phyloP scores from a whole-genome alignment of 495 filamentous ascomycete species.

The Aspergillus incahuasiensis region DNA sequence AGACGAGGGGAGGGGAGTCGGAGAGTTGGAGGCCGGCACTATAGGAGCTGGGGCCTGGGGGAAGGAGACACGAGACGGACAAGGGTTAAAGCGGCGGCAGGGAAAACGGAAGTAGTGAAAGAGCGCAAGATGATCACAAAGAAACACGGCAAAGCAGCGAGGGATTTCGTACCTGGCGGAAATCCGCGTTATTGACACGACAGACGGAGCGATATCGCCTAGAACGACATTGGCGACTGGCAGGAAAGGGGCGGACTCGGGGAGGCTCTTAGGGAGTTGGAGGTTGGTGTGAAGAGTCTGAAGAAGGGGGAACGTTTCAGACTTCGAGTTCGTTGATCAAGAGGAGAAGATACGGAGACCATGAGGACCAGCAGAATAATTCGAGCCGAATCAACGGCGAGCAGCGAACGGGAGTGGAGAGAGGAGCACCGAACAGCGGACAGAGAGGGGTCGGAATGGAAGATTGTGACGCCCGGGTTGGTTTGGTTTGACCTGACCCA shows the following conservation, averaged over 20 bases:
- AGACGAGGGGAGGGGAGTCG: constrained; percentile 6
- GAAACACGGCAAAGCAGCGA: no score
- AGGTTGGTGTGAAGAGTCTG: background rate
- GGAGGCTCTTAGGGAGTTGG: constrained; percentile 1
- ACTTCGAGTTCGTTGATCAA: background rate
- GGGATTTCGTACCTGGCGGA: constrained; percentile 25
- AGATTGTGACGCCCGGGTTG: constrained; percentile 9
- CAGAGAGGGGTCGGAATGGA: constrained; percentile 8
- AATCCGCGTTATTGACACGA: constrained; percentile 38
- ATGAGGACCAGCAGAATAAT: background rate
- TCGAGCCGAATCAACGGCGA: constrained; percentile 8
- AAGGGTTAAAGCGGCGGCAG: constrained; percentile 7
- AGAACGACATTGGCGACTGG: constrained; percentile 39
- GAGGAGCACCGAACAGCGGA: constrained; percentile 2
- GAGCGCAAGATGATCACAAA: constrained; percentile 1
- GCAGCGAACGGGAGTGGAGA: constrained; percentile 3
- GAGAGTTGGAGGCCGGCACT: background rate
- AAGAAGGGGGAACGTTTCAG: background rate
- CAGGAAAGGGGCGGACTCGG: constrained; percentile 5
- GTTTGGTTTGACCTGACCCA: constrained; percentile 1
- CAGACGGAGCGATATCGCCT: constrained; percentile 29
- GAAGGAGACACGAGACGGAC: constrained; percentile 7
- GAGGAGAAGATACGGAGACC: background rate
- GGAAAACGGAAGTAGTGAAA: background rate
- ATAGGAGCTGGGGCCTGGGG: background rate